Conservation (phyloP, 2,329 filamentous ascomycete species). For the Botryosphaeria dothidea region DNA sequence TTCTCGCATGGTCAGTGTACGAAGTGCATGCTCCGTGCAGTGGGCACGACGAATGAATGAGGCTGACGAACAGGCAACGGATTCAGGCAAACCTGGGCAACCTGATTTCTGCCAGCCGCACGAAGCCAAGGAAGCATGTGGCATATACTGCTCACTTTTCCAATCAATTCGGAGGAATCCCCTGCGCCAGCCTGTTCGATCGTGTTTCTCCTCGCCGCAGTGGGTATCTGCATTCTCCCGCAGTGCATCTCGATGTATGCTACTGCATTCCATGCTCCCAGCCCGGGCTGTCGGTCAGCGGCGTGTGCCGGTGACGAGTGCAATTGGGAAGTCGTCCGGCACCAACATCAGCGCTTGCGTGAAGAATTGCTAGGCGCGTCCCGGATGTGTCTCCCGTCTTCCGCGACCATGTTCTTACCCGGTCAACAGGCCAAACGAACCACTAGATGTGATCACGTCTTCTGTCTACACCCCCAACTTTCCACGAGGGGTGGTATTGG, state of each 20-base stretch:
- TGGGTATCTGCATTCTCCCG: not conserved
- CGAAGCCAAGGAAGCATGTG: not conserved
- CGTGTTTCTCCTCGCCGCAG: not conserved
- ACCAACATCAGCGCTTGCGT: not conserved
- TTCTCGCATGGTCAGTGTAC: not conserved
- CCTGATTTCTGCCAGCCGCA: not conserved
- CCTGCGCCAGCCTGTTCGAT: not conserved
- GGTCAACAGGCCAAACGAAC: too few species aligned
- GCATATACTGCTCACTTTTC: not conserved
- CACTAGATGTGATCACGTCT: not conserved
- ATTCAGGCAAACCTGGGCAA: not conserved
- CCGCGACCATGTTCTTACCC: not conserved
- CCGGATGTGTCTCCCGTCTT: not conserved
- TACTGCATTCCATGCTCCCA: not conserved
- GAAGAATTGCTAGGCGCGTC: not conserved
- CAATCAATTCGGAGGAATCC: not conserved
- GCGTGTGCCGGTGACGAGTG: not conserved
- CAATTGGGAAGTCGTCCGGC: not conserved
- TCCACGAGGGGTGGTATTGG: not conserved
- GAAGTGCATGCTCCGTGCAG: not conserved
- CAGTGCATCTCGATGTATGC: not conserved
- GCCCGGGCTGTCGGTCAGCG: not conserved
- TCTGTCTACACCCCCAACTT: not conserved
- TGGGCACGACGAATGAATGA: not conserved
- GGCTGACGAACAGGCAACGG: not conserved